These are phyloP conservation scores for Pichia sp. DNA, from an alignment of 1,139 yeast species.

Conservation along the genomic window DNA sequence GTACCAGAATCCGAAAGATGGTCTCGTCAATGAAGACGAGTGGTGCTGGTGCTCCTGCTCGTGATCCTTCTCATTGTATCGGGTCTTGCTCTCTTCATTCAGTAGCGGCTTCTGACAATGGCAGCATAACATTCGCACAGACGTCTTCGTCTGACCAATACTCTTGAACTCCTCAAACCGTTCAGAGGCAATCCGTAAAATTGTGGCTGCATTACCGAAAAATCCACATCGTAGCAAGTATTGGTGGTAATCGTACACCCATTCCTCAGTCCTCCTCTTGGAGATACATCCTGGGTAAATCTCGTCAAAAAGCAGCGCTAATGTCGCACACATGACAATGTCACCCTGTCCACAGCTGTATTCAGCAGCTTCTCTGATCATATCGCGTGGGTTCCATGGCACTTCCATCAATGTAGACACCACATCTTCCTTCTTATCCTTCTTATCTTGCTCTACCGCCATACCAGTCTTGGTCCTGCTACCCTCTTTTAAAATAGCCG, in stretches of 20 bases:
- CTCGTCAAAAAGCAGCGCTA: constrained; percentile 50
- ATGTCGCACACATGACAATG: constrained; percentile 51
- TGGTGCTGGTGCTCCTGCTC: background rate
- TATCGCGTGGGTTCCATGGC: constrained; percentile 41
- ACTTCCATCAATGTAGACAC: too few species aligned
- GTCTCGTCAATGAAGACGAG: constrained; percentile 15
- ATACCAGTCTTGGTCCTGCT: background rate
- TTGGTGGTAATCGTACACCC: constrained; percentile 54
- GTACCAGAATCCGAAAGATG: constrained; percentile 66
- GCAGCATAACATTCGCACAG: constrained; percentile 60
- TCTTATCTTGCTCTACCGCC: background rate
- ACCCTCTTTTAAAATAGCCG: constrained; percentile 16
- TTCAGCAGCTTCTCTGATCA: constrained; percentile 41
- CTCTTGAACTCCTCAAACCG: constrained; percentile 35
- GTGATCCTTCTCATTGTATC: constrained; percentile 14
- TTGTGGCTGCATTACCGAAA: constrained; percentile 52
- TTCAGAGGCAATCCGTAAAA: constrained; percentile 43
- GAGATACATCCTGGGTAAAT: constrained; percentile 29
- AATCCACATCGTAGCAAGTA: constrained; percentile 44
- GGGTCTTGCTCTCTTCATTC: constrained; percentile 53
- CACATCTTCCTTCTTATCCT: constrained; percentile 2
- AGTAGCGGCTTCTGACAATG: constrained; percentile 56
- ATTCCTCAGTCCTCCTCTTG: constrained; percentile 37
- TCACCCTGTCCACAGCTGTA: constrained; percentile 62
- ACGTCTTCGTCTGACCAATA: constrained; percentile 47